Evolutionary conservation across 768 basidiomycete genomes (phyloP), one percentile per base, ranked within the genome.

Genomic region (Hygrocybe coccinea): DNA sequence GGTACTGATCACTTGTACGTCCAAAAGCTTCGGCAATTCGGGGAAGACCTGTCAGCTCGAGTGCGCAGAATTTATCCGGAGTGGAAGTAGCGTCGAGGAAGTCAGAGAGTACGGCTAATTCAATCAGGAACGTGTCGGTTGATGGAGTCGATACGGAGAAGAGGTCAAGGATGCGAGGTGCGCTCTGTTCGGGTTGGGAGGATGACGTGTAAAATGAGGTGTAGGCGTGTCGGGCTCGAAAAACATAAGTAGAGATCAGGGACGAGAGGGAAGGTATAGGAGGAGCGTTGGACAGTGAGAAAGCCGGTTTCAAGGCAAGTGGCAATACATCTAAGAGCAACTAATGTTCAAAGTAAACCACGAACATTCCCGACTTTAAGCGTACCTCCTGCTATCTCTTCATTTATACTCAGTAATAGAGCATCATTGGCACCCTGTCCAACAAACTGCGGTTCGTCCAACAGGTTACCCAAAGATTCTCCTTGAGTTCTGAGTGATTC

Each of bases 171-270:
- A 56, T 15, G 9, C 64, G 54, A 71, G 62, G 52, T 67, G 52
- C 50, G 71, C 62, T 14, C 64, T 59, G 8, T 70, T 65, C 48
- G 68, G 56, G 22, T 68, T 69, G 24, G 66, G 62, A 21, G 61
- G 49, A 33, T 67, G 71, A 65, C 4, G 77, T 70, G 60, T 74
- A 79, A 34, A 89, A 69, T 25, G 79, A 75, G n/a, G 80, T 66
- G 64, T 85, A 89, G 2, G 72, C 71, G 51, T 82, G 78, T 8
- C 70, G 60, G 7, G 89, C 89, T 38, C 82, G 84, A 51, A 76
- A 76, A 22, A 77, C 70, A 62, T 79, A 86, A 5, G 80, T 82
- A 29, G 79, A 76, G 7, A 87, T 58, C n/a, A 87, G 75, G 2
- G 76, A 76, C 2, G 77, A 70, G 1, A 84, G 70, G 4, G 81